phyloP scores from a whole-genome alignment of 306 rosid species.

The Gastrolobium bilobum region DNA sequence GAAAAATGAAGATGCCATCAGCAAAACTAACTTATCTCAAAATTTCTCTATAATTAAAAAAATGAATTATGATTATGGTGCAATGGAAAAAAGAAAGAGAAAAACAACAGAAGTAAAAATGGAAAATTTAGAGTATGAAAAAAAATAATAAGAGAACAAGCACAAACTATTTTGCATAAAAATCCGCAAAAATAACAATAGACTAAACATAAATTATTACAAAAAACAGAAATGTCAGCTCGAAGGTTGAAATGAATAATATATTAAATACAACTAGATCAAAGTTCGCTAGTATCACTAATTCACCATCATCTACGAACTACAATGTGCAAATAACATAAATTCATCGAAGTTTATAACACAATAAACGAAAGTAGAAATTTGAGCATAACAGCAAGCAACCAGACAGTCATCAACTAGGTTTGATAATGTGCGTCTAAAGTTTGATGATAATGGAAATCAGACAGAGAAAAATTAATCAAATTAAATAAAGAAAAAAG shows the following conservation, averaged over 20 bases:
- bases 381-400: constrained; percentile 11
- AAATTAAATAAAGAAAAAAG: not conserved
- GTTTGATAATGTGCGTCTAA: constrained; percentile 1
- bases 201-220: not conserved
- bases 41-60: not conserved
- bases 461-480: not conserved
- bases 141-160: not conserved
- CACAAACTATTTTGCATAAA: not conserved
- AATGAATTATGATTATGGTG: not conserved
- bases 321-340: constrained; percentile 5
- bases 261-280: not conserved
- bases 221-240: constrained; percentile 3
- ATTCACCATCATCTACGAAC: not conserved
- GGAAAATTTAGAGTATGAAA: not conserved
- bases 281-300: not conserved
- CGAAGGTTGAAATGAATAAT: not conserved
- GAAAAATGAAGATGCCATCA: constrained; percentile 15
- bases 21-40: constrained; percentile 11
- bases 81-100: not conserved
- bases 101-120: not conserved
- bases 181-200: constrained; percentile 17
- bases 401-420: constrained; percentile 24
- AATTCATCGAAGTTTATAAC: not conserved
- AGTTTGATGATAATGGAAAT: not conserved
- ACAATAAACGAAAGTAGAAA: constrained; percentile 25